Percentiles rank a stretch among this genome's conserved stretches.
Evolutionary conservation across 2,329 filamentous ascomycete species (phyloP).

Genomic region (Rhexocercosporidium sp.): DNA sequence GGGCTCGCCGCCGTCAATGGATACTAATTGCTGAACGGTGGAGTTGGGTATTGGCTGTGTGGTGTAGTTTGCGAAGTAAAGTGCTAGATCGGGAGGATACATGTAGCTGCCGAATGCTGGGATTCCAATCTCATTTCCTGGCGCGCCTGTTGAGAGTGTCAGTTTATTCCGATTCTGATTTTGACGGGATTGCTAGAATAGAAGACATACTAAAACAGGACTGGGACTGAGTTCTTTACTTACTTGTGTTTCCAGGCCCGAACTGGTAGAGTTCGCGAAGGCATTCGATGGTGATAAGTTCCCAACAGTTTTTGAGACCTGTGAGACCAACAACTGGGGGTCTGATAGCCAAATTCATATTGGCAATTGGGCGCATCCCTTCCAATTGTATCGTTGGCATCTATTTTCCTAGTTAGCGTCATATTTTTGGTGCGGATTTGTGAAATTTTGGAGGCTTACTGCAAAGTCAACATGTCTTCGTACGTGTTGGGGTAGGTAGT

Average conservation of each 20-base stretch:
- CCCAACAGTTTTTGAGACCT: slow-evolving; percentile 48
- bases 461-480: slow-evolving; percentile 36
- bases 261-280: slow-evolving; percentile 55
- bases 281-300: slow-evolving; percentile 61
- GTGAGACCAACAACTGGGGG: slow-evolving; percentile 14
- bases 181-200: too few species aligned
- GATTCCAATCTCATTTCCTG: slow-evolving; percentile 56
- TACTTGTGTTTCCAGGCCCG: slow-evolving; percentile 45
- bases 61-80: slow-evolving; percentile 52
- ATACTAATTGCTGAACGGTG: slow-evolving; percentile 43
- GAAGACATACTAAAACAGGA: too few species aligned
- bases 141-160: not conserved
- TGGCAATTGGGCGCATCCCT: slow-evolving; percentile 25
- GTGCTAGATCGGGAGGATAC: slow-evolving; percentile 52
- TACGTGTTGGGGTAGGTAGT: slow-evolving; percentile 34
- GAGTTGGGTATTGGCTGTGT: slow-evolving; percentile 47
- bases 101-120: slow-evolving; percentile 60
- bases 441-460: too few species aligned
- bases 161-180: not conserved
- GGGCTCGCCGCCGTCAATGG: slow-evolving; percentile 43
- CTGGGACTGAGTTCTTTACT: too few species aligned
- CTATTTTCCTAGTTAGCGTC: slow-evolving; percentile 13
- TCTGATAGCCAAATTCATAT: slow-evolving; percentile 14
- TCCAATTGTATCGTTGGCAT: slow-evolving; percentile 33
- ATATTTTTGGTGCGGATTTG: too few species aligned